A percentile compares a stretch with the other conserved stretches of the same genome.
Evolutionary conservation across 2,329 filamentous ascomycete species (phyloP).

Genomic region (Colletotrichum godetiae): DNA sequence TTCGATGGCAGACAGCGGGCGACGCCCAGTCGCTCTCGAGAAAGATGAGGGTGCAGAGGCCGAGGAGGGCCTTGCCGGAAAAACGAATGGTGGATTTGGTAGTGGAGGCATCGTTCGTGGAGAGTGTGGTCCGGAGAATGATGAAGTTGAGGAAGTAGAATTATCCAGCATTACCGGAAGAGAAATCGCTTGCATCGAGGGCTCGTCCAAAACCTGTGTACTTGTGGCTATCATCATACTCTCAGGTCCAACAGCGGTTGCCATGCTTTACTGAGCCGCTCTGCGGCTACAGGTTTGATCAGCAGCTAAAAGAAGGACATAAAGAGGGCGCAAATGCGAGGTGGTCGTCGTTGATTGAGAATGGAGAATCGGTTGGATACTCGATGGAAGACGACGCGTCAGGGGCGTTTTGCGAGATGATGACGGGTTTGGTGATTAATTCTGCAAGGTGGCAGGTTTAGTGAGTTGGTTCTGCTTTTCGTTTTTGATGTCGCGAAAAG

Average conservation of each 20-base stretch:
- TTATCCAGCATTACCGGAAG: conserved; percentile 44
- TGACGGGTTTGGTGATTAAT: conserved; percentile 23
- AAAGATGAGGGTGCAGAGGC: conserved; percentile 59
- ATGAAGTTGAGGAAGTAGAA: conserved; percentile 39
- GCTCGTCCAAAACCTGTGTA: conserved; percentile 25
- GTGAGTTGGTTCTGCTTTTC: background rate
- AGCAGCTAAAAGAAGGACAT: conserved; percentile 57
- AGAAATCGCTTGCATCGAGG: conserved; percentile 40
- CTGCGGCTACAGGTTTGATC: conserved; percentile 59
- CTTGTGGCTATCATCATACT: conserved; percentile 44
- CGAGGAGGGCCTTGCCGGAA: conserved; percentile 63
- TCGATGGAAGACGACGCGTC: conserved; percentile 18
- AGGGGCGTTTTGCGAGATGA: conserved; percentile 12
- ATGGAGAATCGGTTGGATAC: conserved; percentile 24
- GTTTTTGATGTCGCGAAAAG: background rate
- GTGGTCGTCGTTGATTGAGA: conserved; percentile 12
- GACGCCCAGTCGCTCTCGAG: conserved; percentile 60
- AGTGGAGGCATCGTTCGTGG: conserved; percentile 54
- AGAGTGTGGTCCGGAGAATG: conserved; percentile 44
- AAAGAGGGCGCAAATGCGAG: conserved; percentile 40
- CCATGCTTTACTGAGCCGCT: conserved; percentile 58
- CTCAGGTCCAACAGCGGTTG: conserved; percentile 53
- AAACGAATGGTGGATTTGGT: conserved; percentile 74
- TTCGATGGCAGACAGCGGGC: conserved; percentile 66
- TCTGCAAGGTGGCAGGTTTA: conserved; percentile 18